Evolutionary conservation across 495 filamentous ascomycete genomes (phyloP).

Genomic region (Letharia columbiana): DNA sequence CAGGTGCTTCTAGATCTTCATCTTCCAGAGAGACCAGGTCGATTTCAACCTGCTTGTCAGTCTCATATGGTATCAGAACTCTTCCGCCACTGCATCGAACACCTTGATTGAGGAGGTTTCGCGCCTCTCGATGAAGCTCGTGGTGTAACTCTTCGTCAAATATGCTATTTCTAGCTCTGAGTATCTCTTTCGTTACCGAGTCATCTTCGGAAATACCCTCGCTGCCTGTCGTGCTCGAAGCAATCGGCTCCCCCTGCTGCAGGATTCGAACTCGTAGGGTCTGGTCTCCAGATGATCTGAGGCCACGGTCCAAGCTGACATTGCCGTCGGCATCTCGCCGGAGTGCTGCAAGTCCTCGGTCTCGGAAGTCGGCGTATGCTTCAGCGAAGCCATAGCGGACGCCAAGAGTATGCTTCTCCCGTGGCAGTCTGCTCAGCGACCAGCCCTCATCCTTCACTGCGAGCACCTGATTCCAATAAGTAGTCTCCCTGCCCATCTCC

Average conservation of each 20-base stretch:
- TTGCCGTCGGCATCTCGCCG: slow-evolving; percentile 64
- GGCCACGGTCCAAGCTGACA: slow-evolving; percentile 63
- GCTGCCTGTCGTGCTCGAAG: slow-evolving; percentile 35
- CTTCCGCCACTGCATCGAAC: slow-evolving; percentile 33
- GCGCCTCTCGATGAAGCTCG: slow-evolving; percentile 75
- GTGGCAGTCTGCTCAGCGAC: slow-evolving; percentile 65
- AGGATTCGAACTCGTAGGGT: slow-evolving; percentile 55
- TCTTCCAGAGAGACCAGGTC: slow-evolving; percentile 56
- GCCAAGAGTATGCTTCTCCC: slow-evolving; percentile 63
- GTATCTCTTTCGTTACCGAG: slow-evolving; percentile 39
- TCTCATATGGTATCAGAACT: slow-evolving; percentile 26
- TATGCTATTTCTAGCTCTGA: slow-evolving; percentile 75
- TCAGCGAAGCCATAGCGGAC: slow-evolving; percentile 87
- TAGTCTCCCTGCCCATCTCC: slow-evolving; percentile 68
- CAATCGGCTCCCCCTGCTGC: slow-evolving; percentile 34
- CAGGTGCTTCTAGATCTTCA: slow-evolving; percentile 23
- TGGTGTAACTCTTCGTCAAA: slow-evolving; percentile 93
- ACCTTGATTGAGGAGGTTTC: slow-evolving; percentile 53
- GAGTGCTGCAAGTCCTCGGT: slow-evolving; percentile 69
- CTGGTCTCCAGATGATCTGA: slow-evolving; percentile 47
- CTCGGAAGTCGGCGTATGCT: slow-evolving; percentile 65
- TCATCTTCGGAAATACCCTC: slow-evolving; percentile 27
- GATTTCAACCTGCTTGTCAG: slow-evolving; percentile 49
- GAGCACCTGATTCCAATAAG: slow-evolving; percentile 82
- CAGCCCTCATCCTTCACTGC: slow-evolving; percentile 75